These are phyloP conservation scores for Eimeria praecox DNA, from an alignment of 169 alveolate genomes.

Conservation along the genomic window DNA sequence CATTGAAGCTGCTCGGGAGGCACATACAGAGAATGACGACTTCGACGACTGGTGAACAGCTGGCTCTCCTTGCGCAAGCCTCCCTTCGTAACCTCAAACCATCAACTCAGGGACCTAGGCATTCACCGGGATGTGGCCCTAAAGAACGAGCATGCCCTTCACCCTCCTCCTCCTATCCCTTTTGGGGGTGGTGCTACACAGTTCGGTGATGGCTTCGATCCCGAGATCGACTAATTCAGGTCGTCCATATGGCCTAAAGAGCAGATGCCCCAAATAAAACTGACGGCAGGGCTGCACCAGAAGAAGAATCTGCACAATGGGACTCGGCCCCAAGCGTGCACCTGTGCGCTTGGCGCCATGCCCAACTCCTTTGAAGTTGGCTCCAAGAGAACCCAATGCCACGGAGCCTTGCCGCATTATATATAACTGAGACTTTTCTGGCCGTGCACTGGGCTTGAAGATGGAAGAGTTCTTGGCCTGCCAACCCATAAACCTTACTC, in stretches of 20 bases:
- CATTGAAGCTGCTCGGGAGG: constrained; percentile 42
- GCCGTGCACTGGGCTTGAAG: neutral
- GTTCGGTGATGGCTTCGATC: neutral
- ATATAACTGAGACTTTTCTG: neutral
- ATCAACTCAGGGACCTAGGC: constrained; percentile 19
- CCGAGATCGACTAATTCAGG: neutral
- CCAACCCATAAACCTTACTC: neutral
- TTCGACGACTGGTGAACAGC: constrained; percentile 49
- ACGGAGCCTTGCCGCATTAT: too few relatives aligned
- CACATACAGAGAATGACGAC: constrained; percentile 58
- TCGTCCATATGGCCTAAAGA: neutral
- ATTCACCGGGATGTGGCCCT: constrained; percentile 24
- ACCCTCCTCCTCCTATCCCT: neutral
- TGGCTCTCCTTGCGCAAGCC: neutral
- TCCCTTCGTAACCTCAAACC: neutral
- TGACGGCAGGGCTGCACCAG: neutral
- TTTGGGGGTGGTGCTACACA: constrained; percentile 1
- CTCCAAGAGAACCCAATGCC: too few relatives aligned
- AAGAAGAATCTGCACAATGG: neutral
- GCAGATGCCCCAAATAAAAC: neutral
- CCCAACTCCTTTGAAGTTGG: too few relatives aligned
- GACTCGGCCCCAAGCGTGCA: too few relatives aligned
- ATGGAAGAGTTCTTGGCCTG: neutral
- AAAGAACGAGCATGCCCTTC: constrained; percentile 34
- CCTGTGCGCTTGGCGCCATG: too few relatives aligned